phyloP scores from a whole-genome alignment of 768 basidiomycete species.

The Serendipita sp. region DNA sequence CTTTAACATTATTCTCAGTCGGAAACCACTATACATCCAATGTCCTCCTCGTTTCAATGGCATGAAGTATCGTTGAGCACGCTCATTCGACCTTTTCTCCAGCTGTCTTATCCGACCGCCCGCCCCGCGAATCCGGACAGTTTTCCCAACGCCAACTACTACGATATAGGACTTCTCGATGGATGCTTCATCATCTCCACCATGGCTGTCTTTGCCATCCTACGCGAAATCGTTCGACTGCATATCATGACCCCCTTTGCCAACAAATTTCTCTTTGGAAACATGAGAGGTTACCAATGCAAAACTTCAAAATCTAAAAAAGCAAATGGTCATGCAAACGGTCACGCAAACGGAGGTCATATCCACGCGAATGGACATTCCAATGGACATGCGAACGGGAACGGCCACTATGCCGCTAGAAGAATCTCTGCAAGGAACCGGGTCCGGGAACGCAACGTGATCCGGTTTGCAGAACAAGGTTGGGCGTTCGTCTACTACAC shows the following conservation, averaged over 20 bases:
- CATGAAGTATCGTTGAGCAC: not conserved
- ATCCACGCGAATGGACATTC: not conserved
- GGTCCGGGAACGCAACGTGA: conserved; percentile 49
- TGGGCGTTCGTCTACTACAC: conserved; percentile 77
- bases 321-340: not conserved
- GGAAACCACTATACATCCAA: not conserved
- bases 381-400: not conserved
- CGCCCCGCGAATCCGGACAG: conserved; percentile 48
- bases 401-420: not conserved
- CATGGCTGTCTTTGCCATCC: conserved; percentile 71
- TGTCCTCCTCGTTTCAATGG: no score
- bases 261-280: not conserved
- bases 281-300: not conserved
- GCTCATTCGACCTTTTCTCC: conserved; percentile 37
- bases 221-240: conserved; percentile 64
- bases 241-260: conserved; percentile 69
- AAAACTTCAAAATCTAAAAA: not conserved
- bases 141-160: conserved; percentile 53
- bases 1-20: not conserved
- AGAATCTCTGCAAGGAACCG: conserved; percentile 19
- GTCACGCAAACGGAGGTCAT: conserved; percentile 19
- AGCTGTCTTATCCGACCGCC: conserved; percentile 50
- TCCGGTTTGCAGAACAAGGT: conserved; percentile 90
- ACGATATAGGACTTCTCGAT: conserved; percentile 58
- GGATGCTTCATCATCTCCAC: conserved; percentile 63